Conservation (phyloP, 2,329 filamentous ascomycete species). For the Hypoxylon sp. region DNA sequence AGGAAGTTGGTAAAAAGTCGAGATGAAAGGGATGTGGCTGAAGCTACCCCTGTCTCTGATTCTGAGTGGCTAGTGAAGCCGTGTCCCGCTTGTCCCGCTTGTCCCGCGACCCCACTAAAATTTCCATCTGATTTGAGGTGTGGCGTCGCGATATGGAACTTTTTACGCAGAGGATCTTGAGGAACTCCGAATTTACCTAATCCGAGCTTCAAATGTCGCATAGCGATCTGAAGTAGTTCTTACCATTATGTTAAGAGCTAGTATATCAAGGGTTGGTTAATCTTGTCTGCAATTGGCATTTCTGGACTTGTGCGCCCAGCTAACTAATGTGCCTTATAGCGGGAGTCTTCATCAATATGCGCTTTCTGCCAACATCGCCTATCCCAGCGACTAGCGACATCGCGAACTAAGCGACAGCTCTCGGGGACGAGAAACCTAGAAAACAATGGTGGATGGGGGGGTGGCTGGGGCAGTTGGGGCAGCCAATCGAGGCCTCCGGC, state of each 20-base stretch:
- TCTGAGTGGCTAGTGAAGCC: neutral
- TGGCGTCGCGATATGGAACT: constrained; percentile 25
- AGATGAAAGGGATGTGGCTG: constrained; percentile 42
- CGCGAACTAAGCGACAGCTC: constrained; percentile 35
- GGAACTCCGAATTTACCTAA: constrained; percentile 1
- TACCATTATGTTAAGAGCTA: constrained; percentile 52
- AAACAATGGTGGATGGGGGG: constrained; percentile 42
- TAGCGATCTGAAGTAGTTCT: constrained; percentile 21
- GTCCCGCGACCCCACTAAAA: constrained; percentile 28
- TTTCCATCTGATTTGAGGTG: constrained; percentile 23
- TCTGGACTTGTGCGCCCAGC: constrained; percentile 1
- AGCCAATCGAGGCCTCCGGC: constrained; percentile 9
- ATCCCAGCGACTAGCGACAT: constrained; percentile 34
- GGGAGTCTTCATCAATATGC: constrained; percentile 50
- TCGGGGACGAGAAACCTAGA: constrained; percentile 37
- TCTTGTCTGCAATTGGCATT: neutral
- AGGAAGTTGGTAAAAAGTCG: constrained; percentile 18
- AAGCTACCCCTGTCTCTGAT: constrained; percentile 39
- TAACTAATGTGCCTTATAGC: constrained; percentile 41
- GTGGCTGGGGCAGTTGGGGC: constrained; percentile 42
- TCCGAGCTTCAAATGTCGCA: constrained; percentile 44
- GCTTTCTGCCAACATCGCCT: constrained; percentile 50
- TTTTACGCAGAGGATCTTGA: constrained; percentile 15
- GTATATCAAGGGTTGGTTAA: constrained; percentile 46
- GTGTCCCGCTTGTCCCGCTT: neutral